Evolutionary conservation across 2,329 filamentous ascomycete genomes (phyloP), one percentile per base, ranked within the genome.

Genomic region (Botrytis fragariae): DNA sequence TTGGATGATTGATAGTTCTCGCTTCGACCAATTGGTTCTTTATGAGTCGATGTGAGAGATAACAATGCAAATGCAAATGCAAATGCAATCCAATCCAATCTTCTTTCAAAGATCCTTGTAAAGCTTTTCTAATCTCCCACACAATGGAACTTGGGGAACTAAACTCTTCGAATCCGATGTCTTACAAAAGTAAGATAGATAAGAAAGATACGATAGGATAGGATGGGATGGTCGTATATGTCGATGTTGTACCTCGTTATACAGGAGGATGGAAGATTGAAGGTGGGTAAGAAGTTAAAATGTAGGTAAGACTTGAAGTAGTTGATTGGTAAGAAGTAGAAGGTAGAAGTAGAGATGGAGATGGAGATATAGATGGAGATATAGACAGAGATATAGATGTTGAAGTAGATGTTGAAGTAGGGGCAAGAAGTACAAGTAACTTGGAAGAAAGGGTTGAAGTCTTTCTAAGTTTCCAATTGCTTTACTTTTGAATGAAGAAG

Each of bases 381-480:
- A 32, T 39, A 63, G 9, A 22, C 45, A 37, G 22, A 63, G 61
- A 32, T 6, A 9, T 32, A 45, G 37, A 61, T 22, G 61, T 63
- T 42, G 25, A 32, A 14, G 42, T 14, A 29, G 42, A 69, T 37
- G 42, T 20, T 20, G 39, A 57, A 32, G 48, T 57, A 39, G 45
- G 25, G 8, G 20, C 45, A 10, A 10, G 42, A 60, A 35, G 51
- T 60, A 32, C 10, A 45, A 44, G 54, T 70, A n/a, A 57, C 10
- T 61, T 29, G 44, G 44, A n/a, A 71, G 70, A 67, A 67, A 67
- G 48, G 45, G 37, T 72, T 67, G 64, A 54, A 67, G 44, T 39
- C 45, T 39, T 22, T 54, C 45, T 18, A 4, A 18, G 0, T 67
- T 67, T 67, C 45, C 63, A 37, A 51, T 51, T 57, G 35, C 48